Conservation (phyloP, 805 yeast species). For the Suhomyces sp. region DNA sequence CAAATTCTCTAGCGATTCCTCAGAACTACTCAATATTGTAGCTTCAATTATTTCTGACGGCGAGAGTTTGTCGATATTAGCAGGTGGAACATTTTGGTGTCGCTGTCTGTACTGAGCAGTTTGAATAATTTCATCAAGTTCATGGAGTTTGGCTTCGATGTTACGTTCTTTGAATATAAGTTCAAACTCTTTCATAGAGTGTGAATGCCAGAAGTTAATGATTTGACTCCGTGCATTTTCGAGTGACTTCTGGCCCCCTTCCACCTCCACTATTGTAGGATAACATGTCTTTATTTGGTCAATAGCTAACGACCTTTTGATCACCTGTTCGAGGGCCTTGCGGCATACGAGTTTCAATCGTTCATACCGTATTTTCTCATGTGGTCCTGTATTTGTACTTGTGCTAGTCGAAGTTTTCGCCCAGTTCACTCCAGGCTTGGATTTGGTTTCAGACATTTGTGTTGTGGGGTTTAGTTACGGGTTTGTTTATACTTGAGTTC, state of each 20-base stretch:
- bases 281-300: constrained; percentile 56
- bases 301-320: constrained; percentile 45
- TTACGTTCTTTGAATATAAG: constrained; percentile 51
- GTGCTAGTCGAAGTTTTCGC: too few species aligned
- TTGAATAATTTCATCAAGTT: constrained; percentile 47
- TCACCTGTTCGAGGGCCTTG: constrained; percentile 55
- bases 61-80: constrained; percentile 24
- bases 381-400: too few species aligned
- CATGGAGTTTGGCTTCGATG: constrained; percentile 42
- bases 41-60: constrained; percentile 36
- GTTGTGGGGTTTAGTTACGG: too few species aligned
- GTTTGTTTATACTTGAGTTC: too few species aligned
- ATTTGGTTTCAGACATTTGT: too few species aligned
- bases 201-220: constrained; percentile 48
- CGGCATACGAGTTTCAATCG: constrained; percentile 50
- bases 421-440: too few species aligned
- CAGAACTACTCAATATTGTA: constrained; percentile 20
- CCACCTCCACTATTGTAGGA: constrained; percentile 49
- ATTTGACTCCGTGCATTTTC: constrained; percentile 54
- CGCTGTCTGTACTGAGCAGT: constrained; percentile 36
- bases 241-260: constrained; percentile 45
- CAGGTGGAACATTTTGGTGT: constrained; percentile 9
- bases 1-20: constrained; percentile 27
- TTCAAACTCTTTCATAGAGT: constrained; percentile 53
- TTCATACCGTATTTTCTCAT: constrained; percentile 45